Evolutionary conservation across 2,329 filamentous ascomycete genomes (phyloP).

Genomic region (Fusarium chlamydosporum): DNA sequence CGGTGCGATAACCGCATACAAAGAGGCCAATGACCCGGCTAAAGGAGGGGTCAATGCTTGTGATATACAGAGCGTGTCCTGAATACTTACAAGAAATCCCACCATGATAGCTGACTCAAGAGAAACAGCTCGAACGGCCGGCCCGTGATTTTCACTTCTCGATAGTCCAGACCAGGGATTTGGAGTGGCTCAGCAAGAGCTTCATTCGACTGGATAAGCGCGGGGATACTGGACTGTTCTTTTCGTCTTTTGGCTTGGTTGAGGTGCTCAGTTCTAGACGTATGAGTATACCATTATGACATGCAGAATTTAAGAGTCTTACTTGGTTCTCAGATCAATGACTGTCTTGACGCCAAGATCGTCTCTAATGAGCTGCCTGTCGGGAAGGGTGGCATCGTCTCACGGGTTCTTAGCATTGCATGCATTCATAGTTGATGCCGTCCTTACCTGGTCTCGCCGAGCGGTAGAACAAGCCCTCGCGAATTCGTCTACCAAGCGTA

Average conservation of each 20-base stretch:
- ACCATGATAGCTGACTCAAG: constrained; percentile 76
- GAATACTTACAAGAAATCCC: constrained; percentile 69
- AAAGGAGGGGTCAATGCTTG: neutral
- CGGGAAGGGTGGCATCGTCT: constrained; percentile 79
- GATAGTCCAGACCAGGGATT: constrained; percentile 74
- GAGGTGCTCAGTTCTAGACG: constrained; percentile 76
- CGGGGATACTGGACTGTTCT: constrained; percentile 60
- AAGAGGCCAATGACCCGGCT: constrained; percentile 71
- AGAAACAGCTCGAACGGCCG: constrained; percentile 77
- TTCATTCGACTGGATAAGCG: constrained; percentile 59
- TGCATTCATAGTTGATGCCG: neutral
- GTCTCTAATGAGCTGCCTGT: constrained; percentile 71
- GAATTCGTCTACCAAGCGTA: constrained; percentile 60
- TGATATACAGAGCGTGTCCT: neutral
- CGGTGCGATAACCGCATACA: constrained; percentile 74
- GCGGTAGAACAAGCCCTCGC: constrained; percentile 75
- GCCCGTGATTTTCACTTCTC: constrained; percentile 81
- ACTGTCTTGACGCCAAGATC: constrained; percentile 77
- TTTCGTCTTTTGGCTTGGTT: constrained; percentile 75
- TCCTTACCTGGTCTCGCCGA: constrained; percentile 72
- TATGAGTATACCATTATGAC: constrained; percentile 15
- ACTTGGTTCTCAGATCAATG: constrained; percentile 85
- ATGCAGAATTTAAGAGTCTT: constrained; percentile 43
- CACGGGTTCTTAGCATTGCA: constrained; percentile 27
- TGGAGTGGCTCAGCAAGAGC: constrained; percentile 68